Base-by-base conservation (phyloP, 1,284 basidiomycete genomes). In the Vanrija humicola region DNA sequence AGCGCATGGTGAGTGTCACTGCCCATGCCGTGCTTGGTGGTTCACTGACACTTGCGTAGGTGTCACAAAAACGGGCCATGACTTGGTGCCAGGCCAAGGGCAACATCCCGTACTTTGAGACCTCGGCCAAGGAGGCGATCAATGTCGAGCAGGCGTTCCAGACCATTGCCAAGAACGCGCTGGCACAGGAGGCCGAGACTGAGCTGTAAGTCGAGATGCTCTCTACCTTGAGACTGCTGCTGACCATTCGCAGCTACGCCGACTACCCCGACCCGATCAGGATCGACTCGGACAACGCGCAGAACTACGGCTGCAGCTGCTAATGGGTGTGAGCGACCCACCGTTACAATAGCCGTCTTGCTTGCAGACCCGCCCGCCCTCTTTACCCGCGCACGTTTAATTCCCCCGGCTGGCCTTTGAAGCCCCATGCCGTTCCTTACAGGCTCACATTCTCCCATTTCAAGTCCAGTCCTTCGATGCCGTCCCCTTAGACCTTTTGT, bases 91-190 rank as follows among this genome's bases (percentile, higher is more conserved):
- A 98, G 74, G 89, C 91, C 62, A 98, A 98, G 80, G 96, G 96
- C 70, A 98, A 98, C 79, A 98, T 98, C 66, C 96, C 96, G 15
- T 99, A 98, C 79, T 99, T 98, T 77, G 96, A 99, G 81, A 98
- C 96, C 1, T 98, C 95, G 10, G 96, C 96, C 43, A 98, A 98
- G 80, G 96, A 99, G 77, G 95, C 96, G 18, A 98, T 98, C 82
- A 99, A 99, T 69, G 95, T 98, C 55, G 96, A 99, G 76, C 94
- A 98, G 78, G 96, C 96, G 5, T 99, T 99, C 86, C 94, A 97
- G 78, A 97, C 95, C 3, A 95, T 98, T 61, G 95, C 95, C 16
- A 94, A 95, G 86, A 98, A 97, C 73, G 96, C 96, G 4, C 79
- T 99, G 62, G 90, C 92, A 74, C 95, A 97, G 79, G 96, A 97